Evolutionary conservation across 2,329 filamentous ascomycete genomes (phyloP), one percentile per base, ranked within the genome.

Genomic region (Geosmithia flava): DNA sequence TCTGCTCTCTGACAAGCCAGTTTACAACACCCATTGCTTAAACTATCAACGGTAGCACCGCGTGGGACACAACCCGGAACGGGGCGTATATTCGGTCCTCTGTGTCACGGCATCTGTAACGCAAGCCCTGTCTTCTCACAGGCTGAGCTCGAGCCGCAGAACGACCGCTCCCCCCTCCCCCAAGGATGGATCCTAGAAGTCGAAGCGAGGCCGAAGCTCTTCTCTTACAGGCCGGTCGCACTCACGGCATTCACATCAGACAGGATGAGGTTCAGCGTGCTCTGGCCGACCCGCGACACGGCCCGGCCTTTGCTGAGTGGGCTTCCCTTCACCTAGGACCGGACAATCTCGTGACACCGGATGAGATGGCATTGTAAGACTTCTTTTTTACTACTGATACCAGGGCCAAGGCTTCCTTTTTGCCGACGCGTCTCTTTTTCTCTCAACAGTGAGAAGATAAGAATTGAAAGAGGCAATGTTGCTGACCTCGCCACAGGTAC

Each of bases 301-400:
- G 63, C 30, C 54, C 61, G 3, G 57, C 59, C 4, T 61, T 75
- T 44, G 58, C 60, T 3, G 67, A 68, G 44, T 81, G 77, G 77
- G 69, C 70, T 16, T 58, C 63, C 27, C 57, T 65, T 52, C 71
- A 76, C 55, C 62, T 80, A 33, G 61, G 60, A 13, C 56, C 62
- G 2, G 74, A 78, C 51, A 76, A 73, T 23, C 64, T 81, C 13
- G 62, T 81, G 41, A 73, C 71, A 42, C 64, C 62, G 48, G 72
- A 79, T 55, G 77, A 81, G 60, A 62, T 76, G 50, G 65, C 68
- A 44, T 56, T 74, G 76, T 80, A 63, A 60, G 68, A 56, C 19
- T 17, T 7, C n/a, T 41, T 17, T 44, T 7, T n/a, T 10, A 8
- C 3, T 20, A 19, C 17, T 19, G 3, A 8, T 7, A 42, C 20